Evolutionary conservation across 1,139 yeast species (phyloP).

Genomic region (Suhomyces anneliseae): DNA sequence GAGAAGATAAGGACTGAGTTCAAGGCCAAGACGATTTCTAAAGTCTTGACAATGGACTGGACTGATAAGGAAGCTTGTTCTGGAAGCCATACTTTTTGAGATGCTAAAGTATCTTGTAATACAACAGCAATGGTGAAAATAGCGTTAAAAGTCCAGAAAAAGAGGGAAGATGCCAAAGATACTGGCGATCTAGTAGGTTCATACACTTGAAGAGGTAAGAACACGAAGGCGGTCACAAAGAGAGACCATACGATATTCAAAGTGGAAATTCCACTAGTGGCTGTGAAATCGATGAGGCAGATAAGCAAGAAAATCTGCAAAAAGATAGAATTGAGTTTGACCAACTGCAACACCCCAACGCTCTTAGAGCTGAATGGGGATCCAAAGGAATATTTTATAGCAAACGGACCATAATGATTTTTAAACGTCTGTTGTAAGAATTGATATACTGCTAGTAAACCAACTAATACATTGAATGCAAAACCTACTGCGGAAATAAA

Average conservation of each 20-base stretch:
- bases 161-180: slow-evolving; percentile 33
- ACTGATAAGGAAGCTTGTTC: slow-evolving; percentile 19
- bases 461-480: slow-evolving; percentile 12
- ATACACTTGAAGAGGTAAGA: slow-evolving; percentile 39
- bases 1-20: slow-evolving; percentile 36
- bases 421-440: slow-evolving; percentile 15
- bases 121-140: slow-evolving; percentile 18
- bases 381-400: slow-evolving; percentile 33
- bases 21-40: slow-evolving; percentile 17
- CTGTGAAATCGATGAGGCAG: slow-evolving; percentile 17
- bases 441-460: slow-evolving; percentile 20
- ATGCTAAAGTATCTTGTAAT: slow-evolving; percentile 30
- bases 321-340: slow-evolving; percentile 24
- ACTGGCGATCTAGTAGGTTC: slow-evolving; percentile 34
- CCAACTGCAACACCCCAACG: slow-evolving; percentile 28
- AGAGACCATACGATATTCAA: slow-evolving; percentile 1
- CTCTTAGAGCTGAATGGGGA: slow-evolving; percentile 24
- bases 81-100: slow-evolving; percentile 28
- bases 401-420: slow-evolving; percentile 29
- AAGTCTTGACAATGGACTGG: slow-evolving; percentile 14
- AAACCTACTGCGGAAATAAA: slow-evolving; percentile 27
- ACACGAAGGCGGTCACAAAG: slow-evolving; percentile 10
- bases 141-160: slow-evolving; percentile 40
- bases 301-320: slow-evolving; percentile 22
- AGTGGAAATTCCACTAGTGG: slow-evolving; percentile 7